Percentiles rank a stretch among this genome's conserved stretches.
phyloP scores from a whole-genome alignment of 2,329 filamentous ascomycete genomes.

The Alternaria infectoria region DNA sequence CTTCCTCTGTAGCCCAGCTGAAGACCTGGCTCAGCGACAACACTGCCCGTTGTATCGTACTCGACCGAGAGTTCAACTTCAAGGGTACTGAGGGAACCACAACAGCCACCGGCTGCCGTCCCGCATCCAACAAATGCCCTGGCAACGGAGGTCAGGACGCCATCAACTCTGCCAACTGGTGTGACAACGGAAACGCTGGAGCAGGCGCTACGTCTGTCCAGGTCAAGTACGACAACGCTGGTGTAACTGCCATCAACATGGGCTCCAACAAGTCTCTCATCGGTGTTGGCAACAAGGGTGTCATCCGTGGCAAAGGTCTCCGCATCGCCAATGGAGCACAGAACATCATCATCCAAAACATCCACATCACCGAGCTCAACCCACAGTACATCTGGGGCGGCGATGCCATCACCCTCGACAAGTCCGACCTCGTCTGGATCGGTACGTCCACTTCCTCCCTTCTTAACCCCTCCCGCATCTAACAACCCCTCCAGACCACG shows the following conservation, averaged over 20 bases:
- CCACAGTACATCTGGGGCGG: conserved; percentile 49
- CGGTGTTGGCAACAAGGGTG: conserved; percentile 46
- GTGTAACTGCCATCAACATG: conserved; percentile 35
- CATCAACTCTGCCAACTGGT: conserved; percentile 56
- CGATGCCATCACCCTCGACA: conserved; percentile 44
- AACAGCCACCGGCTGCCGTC: conserved; percentile 46
- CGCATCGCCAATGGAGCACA: conserved; percentile 17
- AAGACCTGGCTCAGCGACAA: conserved; percentile 34
- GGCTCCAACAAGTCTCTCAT: conserved; percentile 51
- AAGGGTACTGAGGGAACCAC: conserved; percentile 28
- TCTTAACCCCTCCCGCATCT: background rate
- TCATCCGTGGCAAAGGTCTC: conserved; percentile 38
- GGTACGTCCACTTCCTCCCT: background rate
- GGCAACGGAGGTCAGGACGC: conserved; percentile 64
- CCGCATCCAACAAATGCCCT: conserved; percentile 37
- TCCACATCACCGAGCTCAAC: conserved; percentile 47
- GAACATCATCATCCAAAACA: conserved; percentile 50
- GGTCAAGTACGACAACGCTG: conserved; percentile 42
- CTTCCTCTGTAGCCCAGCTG: conserved; percentile 19
- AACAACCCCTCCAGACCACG: conserved; percentile 17
- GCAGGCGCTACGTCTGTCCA: conserved; percentile 11
- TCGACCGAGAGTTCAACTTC: conserved; percentile 38
- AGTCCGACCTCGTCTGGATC: conserved; percentile 42
- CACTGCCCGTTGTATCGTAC: conserved; percentile 45
- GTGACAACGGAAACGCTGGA: conserved; percentile 17